Conservation (phyloP, 768 basidiomycete species). For the Kwoniella sp. region DNA sequence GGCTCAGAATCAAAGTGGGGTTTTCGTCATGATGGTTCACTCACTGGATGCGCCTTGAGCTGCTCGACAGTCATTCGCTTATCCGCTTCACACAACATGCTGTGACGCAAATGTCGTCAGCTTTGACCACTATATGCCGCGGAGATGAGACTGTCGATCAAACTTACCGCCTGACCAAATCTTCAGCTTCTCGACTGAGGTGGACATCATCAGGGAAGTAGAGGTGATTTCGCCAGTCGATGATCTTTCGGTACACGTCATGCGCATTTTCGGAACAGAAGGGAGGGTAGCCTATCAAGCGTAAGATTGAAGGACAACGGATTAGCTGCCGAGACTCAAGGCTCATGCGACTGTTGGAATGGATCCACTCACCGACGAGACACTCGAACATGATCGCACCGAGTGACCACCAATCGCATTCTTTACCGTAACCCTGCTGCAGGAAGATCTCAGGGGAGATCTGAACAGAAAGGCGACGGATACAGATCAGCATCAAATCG, state of each 20-base stretch:
- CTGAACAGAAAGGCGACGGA: conserved; percentile 17
- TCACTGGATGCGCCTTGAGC: conserved; percentile 87
- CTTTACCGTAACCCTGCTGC: conserved; percentile 95
- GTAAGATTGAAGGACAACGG: too few species aligned
- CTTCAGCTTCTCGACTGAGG: conserved; percentile 85
- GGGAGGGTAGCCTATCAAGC: conserved; percentile 71
- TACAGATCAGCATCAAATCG: background rate
- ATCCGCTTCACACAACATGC: conserved; percentile 78
- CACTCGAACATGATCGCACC: conserved; percentile 99
- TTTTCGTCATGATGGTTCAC: conserved; percentile 46
- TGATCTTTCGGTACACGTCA: conserved; percentile 97
- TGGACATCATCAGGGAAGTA: conserved; percentile 92
- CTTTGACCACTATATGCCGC: background rate
- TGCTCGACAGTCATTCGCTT: conserved; percentile 76
- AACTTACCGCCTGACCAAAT: conserved; percentile 75
- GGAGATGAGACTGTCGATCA: background rate
- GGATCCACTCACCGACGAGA: conserved; percentile 64
- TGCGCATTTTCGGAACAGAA: conserved; percentile 96
- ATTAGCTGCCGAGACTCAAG: background rate
- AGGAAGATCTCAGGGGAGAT: conserved; percentile 97
- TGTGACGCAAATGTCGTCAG: conserved; percentile 14
- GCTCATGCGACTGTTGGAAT: background rate
- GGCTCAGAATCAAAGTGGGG: too few species aligned
- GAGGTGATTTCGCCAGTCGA: conserved; percentile 86
- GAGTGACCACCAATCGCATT: conserved; percentile 99